Evolutionary conservation across 192 early-diverging fungal genomes (phyloP).

Genomic region (Coemansia sp.): DNA sequence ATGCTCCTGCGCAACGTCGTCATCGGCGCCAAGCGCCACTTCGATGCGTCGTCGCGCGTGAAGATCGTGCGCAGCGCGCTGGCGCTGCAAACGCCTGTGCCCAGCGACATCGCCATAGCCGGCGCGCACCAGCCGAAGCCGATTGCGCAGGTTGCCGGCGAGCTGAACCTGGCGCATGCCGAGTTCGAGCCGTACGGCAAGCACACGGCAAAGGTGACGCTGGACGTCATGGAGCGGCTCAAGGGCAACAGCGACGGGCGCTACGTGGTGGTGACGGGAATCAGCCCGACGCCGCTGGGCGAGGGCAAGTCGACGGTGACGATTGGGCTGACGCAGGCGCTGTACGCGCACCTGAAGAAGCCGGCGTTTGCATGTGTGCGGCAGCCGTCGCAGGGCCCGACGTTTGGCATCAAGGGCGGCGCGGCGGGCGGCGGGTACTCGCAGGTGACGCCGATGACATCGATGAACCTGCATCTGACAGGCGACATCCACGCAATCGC

Average conservation of each 20-base stretch:
- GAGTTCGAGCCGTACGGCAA: slow-evolving; percentile 90
- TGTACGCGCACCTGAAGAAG: slow-evolving; percentile 91
- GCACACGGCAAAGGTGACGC: slow-evolving; percentile 87
- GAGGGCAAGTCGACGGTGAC: slow-evolving; percentile 99
- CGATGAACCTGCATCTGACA: slow-evolving; percentile 98
- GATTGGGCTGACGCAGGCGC: slow-evolving; percentile 91
- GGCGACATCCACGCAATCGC: slow-evolving; percentile 99
- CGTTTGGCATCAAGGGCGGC: slow-evolving; percentile 99
- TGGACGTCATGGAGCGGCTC: slow-evolving; percentile 85
- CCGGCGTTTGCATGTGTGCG: slow-evolving; percentile 94
- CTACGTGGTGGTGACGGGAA: slow-evolving; percentile 96
- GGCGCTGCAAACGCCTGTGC: slow-evolving; percentile 76
- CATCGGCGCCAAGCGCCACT: slow-evolving; percentile 71
- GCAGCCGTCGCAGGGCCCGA: slow-evolving; percentile 99
- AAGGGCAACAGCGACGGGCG: slow-evolving; percentile 76
- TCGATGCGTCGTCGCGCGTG: slow-evolving; percentile 57
- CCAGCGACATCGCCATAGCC: slow-evolving; percentile 95
- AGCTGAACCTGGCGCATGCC: slow-evolving; percentile 75
- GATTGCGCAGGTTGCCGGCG: slow-evolving; percentile 75
- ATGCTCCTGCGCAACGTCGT: slow-evolving; percentile 95
- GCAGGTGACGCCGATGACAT: slow-evolving; percentile 99
- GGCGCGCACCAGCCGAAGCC: slow-evolving; percentile 85
- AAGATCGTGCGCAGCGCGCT: slow-evolving; percentile 65
- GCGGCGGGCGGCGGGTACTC: slow-evolving; percentile 98
- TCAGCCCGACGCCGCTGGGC: slow-evolving; percentile 97